Evolutionary conservation across 2,329 filamentous ascomycete species (phyloP).

Genomic region (Dothistroma septosporum): DNA sequence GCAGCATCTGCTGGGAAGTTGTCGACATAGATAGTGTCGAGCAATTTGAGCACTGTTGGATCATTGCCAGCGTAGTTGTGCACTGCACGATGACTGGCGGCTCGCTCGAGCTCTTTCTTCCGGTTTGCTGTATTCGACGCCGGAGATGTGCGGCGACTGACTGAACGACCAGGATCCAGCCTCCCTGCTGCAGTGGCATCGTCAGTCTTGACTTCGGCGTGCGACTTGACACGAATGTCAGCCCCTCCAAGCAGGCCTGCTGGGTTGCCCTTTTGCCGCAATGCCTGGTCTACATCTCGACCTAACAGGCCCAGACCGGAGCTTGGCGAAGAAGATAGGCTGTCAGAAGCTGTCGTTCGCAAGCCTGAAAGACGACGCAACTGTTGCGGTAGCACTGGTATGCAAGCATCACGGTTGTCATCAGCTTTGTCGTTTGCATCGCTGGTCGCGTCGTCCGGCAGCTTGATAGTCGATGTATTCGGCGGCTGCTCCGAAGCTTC

Average conservation of each 20-base stretch:
- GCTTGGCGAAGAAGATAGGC: slow-evolving; percentile 35
- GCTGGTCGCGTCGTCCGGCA: neutral
- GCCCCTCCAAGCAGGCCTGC: slow-evolving; percentile 58
- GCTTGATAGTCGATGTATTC: slow-evolving; percentile 1
- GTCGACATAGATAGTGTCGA: slow-evolving; percentile 78
- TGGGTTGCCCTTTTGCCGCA: slow-evolving; percentile 52
- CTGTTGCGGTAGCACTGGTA: slow-evolving; percentile 9
- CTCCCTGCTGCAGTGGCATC: slow-evolving; percentile 62
- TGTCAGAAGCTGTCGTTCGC: slow-evolving; percentile 26
- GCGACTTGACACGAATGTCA: slow-evolving; percentile 55
- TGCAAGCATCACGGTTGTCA: slow-evolving; percentile 1
- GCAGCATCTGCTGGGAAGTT: slow-evolving; percentile 58
- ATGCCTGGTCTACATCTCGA: slow-evolving; percentile 33
- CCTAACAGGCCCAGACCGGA: slow-evolving; percentile 31
- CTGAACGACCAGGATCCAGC: slow-evolving; percentile 51
- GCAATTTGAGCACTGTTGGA: slow-evolving; percentile 56
- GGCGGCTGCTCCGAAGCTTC: slow-evolving; percentile 55
- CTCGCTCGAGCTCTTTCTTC: slow-evolving; percentile 15
- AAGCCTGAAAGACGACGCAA: slow-evolving; percentile 16
- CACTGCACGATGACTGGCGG: slow-evolving; percentile 23
- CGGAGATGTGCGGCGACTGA: slow-evolving; percentile 26
- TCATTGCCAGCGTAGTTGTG: slow-evolving; percentile 84
- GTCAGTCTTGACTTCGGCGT: slow-evolving; percentile 61
- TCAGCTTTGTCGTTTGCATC: neutral
- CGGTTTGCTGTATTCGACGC: slow-evolving; percentile 28